Evolutionary conservation across 2,329 filamentous ascomycete species (phyloP), one percentile per base, ranked within the genome.

Genomic region (Claviceps pusilla): DNA sequence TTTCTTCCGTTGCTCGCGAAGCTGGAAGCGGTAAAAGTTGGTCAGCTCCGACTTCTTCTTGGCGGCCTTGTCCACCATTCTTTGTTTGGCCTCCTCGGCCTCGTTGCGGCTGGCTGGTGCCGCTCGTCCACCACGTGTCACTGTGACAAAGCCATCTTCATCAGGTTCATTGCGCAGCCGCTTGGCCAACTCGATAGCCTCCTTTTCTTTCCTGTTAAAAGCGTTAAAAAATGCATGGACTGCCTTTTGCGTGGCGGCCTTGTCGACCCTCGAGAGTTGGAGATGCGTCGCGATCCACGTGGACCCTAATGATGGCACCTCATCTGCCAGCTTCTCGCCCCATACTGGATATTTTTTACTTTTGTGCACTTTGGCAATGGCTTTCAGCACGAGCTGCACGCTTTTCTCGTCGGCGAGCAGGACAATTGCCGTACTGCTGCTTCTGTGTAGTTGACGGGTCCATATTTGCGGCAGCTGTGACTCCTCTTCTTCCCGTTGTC

Each of bases 91-190:
- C 61, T 80, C 79, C 62, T 83, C 79, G 45, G 82, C 80, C 62
- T 86, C 89, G 60, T 84, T 84, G 57, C 82, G 77, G 54, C 83
- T 79, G 1, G 87, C 89, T 1, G 87, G 83, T n/a, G 84, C 86
- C 7, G 76, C 76, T 55, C 84, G 75, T 43, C 87, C 86, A 31
- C 89, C 89, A 54, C 87, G 79, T 1, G 84, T 86, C 29, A 98
- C 93, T 3, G 90, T 97, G 50, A 97, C 79, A 66, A 98, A 98
- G 2, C 93, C 93, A 68, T 98, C 93, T 64, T 89, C 90, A 67
- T 98, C 93, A 0, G 91, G 89, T 63, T 89, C 83, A 60, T 86
- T 84, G 57, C 87, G 82, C 57, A 84, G 73, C 54, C 78, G 73
- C 70, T 80, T 82, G 65, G 71, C 85, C 65, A 74, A 76, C 71